These are phyloP conservation scores for Sporobolomyces pararoseus DNA, from an alignment of 768 basidiomycete species.

Conservation along the genomic window DNA sequence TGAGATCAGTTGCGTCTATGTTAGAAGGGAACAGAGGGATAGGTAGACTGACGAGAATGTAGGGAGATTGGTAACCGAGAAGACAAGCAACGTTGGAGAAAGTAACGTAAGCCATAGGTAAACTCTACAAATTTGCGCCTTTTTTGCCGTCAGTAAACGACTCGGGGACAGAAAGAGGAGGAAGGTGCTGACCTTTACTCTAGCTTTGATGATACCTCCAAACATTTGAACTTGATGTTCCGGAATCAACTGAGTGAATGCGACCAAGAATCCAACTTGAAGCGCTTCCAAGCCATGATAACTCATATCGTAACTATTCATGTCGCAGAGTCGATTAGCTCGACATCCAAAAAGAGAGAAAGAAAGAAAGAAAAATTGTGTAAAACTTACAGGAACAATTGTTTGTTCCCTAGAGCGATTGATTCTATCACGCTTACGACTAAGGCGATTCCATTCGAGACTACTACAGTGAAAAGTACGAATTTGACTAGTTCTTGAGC, in stretches of 20 bases:
- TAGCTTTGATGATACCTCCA: slow-evolving; percentile 67
- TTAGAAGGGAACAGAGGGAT: not conserved
- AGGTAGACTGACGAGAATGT: slow-evolving; percentile 57
- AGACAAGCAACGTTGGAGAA: slow-evolving; percentile 80
- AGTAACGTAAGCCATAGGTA: slow-evolving; percentile 92
- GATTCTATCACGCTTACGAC: slow-evolving; percentile 80
- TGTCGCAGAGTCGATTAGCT: not conserved
- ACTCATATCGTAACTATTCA: slow-evolving; percentile 70
- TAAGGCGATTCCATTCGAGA: slow-evolving; percentile 83
- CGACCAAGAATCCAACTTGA: slow-evolving; percentile 82
- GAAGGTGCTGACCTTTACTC: slow-evolving; percentile 70
- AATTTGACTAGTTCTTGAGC: slow-evolving; percentile 50
- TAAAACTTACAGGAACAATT: slow-evolving; percentile 40
- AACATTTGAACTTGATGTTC: slow-evolving; percentile 95
- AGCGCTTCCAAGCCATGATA: slow-evolving; percentile 92
- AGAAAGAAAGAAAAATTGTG: no score
- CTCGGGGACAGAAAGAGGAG: not conserved
- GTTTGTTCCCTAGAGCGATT: slow-evolving; percentile 36
- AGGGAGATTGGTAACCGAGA: slow-evolving; percentile 80
- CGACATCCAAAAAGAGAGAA: not conserved
- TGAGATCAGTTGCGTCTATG: no score
- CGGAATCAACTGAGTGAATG: slow-evolving; percentile 95
- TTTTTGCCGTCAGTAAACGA: no score
- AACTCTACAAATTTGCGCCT: slow-evolving; percentile 59
- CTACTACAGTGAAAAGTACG: slow-evolving; percentile 68